Conservation (phyloP, 148 eudicot species). For the Chenopodium suecicum region DNA sequence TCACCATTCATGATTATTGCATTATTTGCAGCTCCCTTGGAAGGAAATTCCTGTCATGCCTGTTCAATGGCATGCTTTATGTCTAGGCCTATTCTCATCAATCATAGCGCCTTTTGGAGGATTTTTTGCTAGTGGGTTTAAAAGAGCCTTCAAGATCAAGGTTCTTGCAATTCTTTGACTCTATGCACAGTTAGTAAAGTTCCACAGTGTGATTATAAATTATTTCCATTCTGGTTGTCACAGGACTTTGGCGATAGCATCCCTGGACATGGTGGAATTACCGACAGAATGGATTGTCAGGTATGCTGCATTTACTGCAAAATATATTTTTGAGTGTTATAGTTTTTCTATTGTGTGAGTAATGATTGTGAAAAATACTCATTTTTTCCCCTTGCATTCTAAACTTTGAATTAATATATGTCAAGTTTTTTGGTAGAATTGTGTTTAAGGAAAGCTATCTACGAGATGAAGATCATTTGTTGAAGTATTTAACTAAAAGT, state of each 20-base stretch:
- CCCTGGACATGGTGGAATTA: conserved; percentile 98
- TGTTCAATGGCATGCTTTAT: conserved; percentile 92
- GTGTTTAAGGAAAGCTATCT: no score
- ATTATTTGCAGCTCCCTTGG: conserved; percentile 75
- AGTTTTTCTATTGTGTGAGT: neutral
- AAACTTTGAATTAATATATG: no score
- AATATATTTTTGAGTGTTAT: neutral
- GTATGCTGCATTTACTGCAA: conserved; percentile 33
- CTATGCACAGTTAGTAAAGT: neutral
- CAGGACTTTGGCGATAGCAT: conserved; percentile 99
- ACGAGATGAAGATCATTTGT: no score
- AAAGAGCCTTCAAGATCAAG: conserved; percentile 98
- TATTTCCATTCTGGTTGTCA: conserved; percentile 6
- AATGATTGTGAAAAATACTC: no score
- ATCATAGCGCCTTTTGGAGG: conserved; percentile 99
- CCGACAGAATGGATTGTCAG: conserved; percentile 99
- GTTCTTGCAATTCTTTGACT: conserved; percentile 32
- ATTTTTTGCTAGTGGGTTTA: conserved; percentile 95
- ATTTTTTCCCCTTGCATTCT: no score
- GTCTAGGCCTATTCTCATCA: conserved; percentile 88
- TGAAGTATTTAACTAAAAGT: no score
- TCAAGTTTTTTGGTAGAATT: no score
- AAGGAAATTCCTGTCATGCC: conserved; percentile 72
- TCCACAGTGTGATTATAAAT: neutral
- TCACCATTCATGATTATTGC: neutral